Base-by-base conservation (phyloP, 208 protist species). In the Porcisia deanei region DNA sequence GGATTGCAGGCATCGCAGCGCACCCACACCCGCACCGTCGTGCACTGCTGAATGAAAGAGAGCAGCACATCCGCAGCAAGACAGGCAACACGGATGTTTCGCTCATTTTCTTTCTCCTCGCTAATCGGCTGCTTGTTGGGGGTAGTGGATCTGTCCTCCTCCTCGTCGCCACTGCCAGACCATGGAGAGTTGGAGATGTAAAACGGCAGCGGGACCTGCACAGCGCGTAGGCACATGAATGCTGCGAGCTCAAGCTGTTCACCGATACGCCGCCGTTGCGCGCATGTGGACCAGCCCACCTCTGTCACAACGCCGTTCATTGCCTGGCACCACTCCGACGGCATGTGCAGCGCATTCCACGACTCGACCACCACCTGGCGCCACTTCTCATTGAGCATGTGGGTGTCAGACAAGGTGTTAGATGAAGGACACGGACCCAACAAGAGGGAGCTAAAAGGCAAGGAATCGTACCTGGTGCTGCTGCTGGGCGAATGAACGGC, bases 161-260 rank as follows among this genome's bases (percentile, higher is more conserved):
- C 41, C 0, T 78, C 58, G 57, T 85, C 77, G 3, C 58, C 69
- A 25, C 49, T 57, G 14, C 25, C n/a, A 1, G 63, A 47, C 79
- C 60, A 77, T 1, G 57, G 37, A 16, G 14, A 22, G 30, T 67
- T 76, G 0, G 10, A 47, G 30, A 64, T 14, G 66, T 79, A 85
- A 61, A 68, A 75, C 3, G 93, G 93, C 66, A 97, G 77, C 37
- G 93, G 85, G 60, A 97, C 81, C 66, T 90, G 73, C 34, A 94
- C 91, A 0, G 88, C 90, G 6, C 77, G 70, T 9, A 95, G 70
- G 41, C 90, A 83, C 53, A 97, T 84, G 79, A 94, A 97, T 60
- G 76, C 71, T 34, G 87, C 91, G 8, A 97, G 80, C 60, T 91
- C 82, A 41, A 97, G 83, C 82, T 94, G 88, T 66, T 82, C 60